Evolutionary conservation across 208 protist genomes (phyloP), one percentile per base, ranked within the genome.

Genomic region (Willaertia magna): DNA sequence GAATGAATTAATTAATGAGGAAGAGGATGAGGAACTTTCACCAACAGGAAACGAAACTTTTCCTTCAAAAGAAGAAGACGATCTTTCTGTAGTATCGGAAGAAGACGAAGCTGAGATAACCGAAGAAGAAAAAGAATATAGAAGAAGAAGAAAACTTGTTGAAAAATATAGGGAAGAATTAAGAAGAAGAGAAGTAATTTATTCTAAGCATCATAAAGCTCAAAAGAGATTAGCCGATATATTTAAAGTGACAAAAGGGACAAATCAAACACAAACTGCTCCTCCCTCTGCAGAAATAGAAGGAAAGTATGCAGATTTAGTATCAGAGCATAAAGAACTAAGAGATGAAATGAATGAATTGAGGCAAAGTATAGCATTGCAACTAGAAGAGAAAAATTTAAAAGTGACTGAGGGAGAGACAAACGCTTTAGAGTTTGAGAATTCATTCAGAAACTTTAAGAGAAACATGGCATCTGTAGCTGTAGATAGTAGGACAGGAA

Each of bases 381-480:
- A 81, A 14, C 44, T 81, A 16, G 34, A 40, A 22, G 30, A 51
- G 6, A 81, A 51, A 43, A 81, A 43, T 16, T 39, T 30, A 18
- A 49, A n/a, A 2, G 20, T 81, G 76, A 43, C 48, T 2, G 26
- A 42, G 39, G 3, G 76, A 40, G n/a, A 81, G 39, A 30, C 40
- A 0, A 81, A 51, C 12, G 76, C 76, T 26, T 4, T 0, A 9
- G 76, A 47, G 14, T 18, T 81, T 11, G 43, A 96, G 85, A 85
- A 90, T 44, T 90, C 91, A 84, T 95, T 95, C 84, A 89, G 91
- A 61, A 55, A 94, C 85, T 94, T 91, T 87, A 92, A 95, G 18
- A 88, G 89, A 48, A 90, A 92, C 49, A 78, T 93, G 42, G 91
- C 93, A 12, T 83, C 79, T 74, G 74, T 49, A 1, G 91, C 92